Evolutionary conservation across 2,329 filamentous ascomycete genomes (phyloP), one percentile per base, ranked within the genome.

Genomic region (Thielaviopsis punctulata): DNA sequence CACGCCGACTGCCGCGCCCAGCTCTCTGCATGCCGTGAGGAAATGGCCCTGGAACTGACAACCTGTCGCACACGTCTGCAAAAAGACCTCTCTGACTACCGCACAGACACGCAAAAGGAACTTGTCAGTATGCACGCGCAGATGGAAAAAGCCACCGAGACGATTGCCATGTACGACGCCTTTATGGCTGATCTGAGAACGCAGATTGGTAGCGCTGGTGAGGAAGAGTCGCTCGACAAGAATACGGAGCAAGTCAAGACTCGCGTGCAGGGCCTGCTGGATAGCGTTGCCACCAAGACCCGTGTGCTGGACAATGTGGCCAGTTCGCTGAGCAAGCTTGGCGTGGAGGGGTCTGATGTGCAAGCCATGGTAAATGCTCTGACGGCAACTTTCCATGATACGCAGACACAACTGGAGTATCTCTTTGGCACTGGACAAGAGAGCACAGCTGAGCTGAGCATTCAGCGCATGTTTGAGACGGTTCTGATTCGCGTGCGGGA

Each of bases 371-470:
- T 80, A 7, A 56, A 65, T 1, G 67, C 70, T 0, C 67, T 82
- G 12, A 61, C 68, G 0, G 56, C 65, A 1, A 68, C 71, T 1
- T 75, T 82, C 63, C 73, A 77, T 19, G 62, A 71, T 1, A 77
- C 77, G 1, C 71, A 78, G 1, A 64, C 80, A 0, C 77, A 81
- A 57, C 70, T 81, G 2, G 78, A 81, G 61, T 80, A 80, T 58
- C 68, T 80, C 19, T 74, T 71, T 0, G 77, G 77, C 0, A 77
- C 77, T 5, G 77, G 81, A 60, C 65, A 73, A n/a, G 59, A 68
- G 0, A 66, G 78, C 0, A 73, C 0, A 71, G 71, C 48, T 76
- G 76, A 1, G 72, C 72, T 1, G 69, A 75, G 49, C 30, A 36
- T 12, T 9, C 30, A 36, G 30, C 30, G 30, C 12, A 68, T 81